phyloP scores from a whole-genome alignment of 2,329 filamentous ascomycete genomes.

The Geosmithia flava region DNA sequence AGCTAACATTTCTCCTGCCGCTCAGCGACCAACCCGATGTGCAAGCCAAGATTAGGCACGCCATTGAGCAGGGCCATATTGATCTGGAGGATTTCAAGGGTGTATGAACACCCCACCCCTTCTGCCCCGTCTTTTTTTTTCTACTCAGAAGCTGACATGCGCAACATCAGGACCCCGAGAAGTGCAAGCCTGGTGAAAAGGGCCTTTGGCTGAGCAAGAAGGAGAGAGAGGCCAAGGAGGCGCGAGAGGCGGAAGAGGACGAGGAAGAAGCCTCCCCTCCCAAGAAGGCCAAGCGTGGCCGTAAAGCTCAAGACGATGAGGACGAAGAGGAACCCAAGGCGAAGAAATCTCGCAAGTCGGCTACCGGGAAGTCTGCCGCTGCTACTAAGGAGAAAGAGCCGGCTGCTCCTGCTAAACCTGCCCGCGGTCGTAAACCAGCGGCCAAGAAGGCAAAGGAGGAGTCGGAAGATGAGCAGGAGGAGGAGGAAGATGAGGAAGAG shows the following conservation, averaged over 20 bases:
- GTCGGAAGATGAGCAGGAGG: not conserved
- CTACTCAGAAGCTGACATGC: not conserved
- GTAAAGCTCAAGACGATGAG: slow-evolving; percentile 1
- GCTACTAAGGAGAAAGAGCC: not conserved
- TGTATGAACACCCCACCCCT: slow-evolving; percentile 37
- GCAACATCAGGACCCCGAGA: slow-evolving; percentile 52
- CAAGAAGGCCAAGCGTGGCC: slow-evolving; percentile 16
- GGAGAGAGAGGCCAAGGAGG: slow-evolving; percentile 21
- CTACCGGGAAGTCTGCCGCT: not conserved
- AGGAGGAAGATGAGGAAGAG: slow-evolving; percentile 4
- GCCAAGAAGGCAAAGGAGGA: slow-evolving; percentile 5
- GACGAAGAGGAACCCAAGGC: slow-evolving; percentile 2
- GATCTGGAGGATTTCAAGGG: slow-evolving; percentile 80
- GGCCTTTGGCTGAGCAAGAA: slow-evolving; percentile 43
- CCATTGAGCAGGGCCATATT: slow-evolving; percentile 67
- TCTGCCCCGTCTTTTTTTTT: not conserved
- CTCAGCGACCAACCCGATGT: slow-evolving; percentile 39
- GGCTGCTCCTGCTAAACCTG: slow-evolving; percentile 10
- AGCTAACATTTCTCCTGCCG: not conserved
- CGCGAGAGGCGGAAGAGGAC: slow-evolving; percentile 15
- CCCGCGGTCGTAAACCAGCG: slow-evolving; percentile 9
- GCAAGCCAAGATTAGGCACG: slow-evolving; percentile 62
- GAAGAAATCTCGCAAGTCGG: slow-evolving; percentile 2
- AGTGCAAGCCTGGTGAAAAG: slow-evolving; percentile 55
- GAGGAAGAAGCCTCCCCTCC: slow-evolving; percentile 12